Evolutionary conservation across 768 basidiomycete genomes (phyloP).

Genomic region (Rickenella mellea): DNA sequence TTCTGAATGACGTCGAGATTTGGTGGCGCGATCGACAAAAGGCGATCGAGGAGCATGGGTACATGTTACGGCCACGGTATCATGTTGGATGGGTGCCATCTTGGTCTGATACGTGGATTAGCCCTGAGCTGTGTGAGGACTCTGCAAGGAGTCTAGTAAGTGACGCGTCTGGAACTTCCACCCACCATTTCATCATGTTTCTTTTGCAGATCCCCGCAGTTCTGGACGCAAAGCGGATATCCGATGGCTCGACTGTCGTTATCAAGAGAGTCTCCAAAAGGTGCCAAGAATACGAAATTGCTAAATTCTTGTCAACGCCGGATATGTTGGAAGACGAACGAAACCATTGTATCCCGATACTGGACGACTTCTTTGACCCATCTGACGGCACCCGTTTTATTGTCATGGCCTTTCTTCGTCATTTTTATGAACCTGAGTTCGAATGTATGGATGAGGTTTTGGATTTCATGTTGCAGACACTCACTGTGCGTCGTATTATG

Average conservation of each 20-base stretch:
- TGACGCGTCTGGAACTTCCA: too few relatives aligned
- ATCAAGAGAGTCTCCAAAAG: not conserved
- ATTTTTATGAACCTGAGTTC: constrained; percentile 9
- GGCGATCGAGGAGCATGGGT: not conserved
- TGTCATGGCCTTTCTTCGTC: constrained; percentile 14
- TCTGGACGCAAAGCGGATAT: constrained; percentile 1
- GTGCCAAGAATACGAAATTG: constrained; percentile 4
- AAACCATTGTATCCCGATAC: constrained; percentile 12
- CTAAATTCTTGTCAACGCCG: constrained; percentile 5
- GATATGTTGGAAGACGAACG: constrained; percentile 7
- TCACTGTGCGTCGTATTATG: constrained; percentile 13
- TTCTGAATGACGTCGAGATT: too few relatives aligned
- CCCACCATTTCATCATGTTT: too few relatives aligned
- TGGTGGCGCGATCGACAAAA: not conserved
- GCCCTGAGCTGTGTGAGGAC: not conserved
- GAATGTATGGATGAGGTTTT: constrained; percentile 11
- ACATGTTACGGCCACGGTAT: not conserved
- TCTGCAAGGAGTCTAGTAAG: too few relatives aligned
- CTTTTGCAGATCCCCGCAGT: not conserved
- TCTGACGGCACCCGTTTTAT: constrained; percentile 2
- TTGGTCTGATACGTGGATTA: not conserved
- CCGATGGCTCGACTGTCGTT: not conserved
- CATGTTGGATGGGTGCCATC: not conserved
- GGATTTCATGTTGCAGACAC: constrained; percentile 10
- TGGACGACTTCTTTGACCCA: constrained; percentile 6